Conservation (phyloP, 108 stramenopile genomes). For the Bacterosira constricta region DNA sequence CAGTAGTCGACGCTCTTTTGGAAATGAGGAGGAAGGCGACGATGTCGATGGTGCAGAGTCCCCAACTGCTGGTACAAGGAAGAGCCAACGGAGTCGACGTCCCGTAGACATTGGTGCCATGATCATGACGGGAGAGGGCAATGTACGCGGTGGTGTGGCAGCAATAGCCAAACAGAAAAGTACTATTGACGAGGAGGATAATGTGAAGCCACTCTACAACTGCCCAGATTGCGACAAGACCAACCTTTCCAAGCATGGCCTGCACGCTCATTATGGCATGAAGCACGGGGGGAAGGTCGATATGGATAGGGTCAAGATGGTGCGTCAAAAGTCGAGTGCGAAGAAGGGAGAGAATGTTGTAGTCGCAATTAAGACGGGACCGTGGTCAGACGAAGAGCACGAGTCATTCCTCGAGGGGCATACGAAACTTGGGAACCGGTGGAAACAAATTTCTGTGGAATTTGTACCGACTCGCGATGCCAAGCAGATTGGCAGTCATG, state of each 20-base stretch:
- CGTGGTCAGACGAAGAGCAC: slow-evolving; percentile 95
- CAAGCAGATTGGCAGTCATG: slow-evolving; percentile 94
- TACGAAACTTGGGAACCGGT: slow-evolving; percentile 81
- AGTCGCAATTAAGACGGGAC: slow-evolving; percentile 42
- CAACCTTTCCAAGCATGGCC: slow-evolving; percentile 13
- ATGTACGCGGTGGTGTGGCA: too few relatives aligned
- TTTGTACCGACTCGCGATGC: slow-evolving; percentile 90
- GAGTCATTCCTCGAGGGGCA: slow-evolving; percentile 89
- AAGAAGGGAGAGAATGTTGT: background rate
- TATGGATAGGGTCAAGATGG: slow-evolving; percentile 5
- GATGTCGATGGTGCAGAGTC: too few relatives aligned
- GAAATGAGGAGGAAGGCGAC: background rate
- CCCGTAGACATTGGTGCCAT: background rate
- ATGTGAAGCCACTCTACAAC: background rate
- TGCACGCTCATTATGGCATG: slow-evolving; percentile 33
- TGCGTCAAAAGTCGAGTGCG: background rate
- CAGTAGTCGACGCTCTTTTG: background rate
- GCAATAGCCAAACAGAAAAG: too few relatives aligned
- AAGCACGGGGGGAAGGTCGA: slow-evolving; percentile 13
- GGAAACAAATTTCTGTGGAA: slow-evolving; percentile 79
- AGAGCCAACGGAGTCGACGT: background rate
- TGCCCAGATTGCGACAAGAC: slow-evolving; percentile 29
- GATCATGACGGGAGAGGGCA: too few relatives aligned
- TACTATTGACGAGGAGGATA: background rate
- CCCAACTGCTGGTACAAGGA: background rate